Evolutionary conservation across 2,329 filamentous ascomycete species (phyloP).

Genomic region (Rhinocladiella mackenziei): DNA sequence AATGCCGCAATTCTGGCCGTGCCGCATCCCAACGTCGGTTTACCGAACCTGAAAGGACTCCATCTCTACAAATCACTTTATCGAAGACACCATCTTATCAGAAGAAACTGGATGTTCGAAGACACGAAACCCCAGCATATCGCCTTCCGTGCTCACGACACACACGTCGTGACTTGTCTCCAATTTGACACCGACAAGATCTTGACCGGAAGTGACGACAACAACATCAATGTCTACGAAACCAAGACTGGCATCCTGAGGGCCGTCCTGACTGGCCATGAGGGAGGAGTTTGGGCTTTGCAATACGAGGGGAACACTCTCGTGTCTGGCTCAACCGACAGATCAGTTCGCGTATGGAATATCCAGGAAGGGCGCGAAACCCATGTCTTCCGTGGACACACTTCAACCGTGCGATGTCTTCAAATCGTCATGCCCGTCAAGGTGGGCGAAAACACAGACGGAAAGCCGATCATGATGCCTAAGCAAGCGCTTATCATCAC

Average conservation of each 20-base stretch:
- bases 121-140: conserved; percentile 84
- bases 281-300: conserved; percentile 95
- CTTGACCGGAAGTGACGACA: conserved; percentile 94
- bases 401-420: conserved; percentile 90
- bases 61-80: conserved; percentile 97
- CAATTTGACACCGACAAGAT: conserved; percentile 99
- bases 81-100: conserved; percentile 84
- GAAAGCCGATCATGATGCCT: conserved; percentile 79
- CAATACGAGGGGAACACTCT: conserved; percentile 94
- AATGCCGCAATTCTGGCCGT: conserved; percentile 78
- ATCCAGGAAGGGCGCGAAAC: conserved; percentile 89
- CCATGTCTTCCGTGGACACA: conserved; percentile 95
- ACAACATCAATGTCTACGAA: conserved; percentile 95
- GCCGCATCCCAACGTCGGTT: conserved; percentile 73
- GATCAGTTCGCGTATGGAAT: conserved; percentile 99
- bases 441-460: conserved; percentile 66
- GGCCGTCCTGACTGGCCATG: conserved; percentile 82
- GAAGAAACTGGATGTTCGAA: conserved; percentile 81
- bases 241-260: conserved; percentile 86
- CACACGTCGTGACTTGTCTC: conserved; percentile 94
- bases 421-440: conserved; percentile 88
- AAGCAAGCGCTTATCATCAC: conserved; percentile 95
- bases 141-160: conserved; percentile 91
- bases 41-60: conserved; percentile 73
- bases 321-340: conserved; percentile 92